Conservation (phyloP, 1,284 basidiomycete species). For the Pterulicium gracile region DNA sequence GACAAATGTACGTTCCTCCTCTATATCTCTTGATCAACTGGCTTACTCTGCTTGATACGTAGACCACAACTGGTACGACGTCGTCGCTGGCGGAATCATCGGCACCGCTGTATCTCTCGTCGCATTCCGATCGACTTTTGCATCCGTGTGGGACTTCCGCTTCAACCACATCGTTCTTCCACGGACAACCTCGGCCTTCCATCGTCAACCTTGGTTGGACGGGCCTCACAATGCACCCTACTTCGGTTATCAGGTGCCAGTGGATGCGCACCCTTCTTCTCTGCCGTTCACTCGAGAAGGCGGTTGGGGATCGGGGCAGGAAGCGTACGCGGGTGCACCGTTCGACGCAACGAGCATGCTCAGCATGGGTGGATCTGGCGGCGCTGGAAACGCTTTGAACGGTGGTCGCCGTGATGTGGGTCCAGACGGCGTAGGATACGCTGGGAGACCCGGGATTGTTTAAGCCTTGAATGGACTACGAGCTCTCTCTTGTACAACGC, state of each 20-base stretch:
- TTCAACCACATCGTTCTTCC: slow-evolving; percentile 48
- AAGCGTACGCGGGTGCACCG: slow-evolving; percentile 24
- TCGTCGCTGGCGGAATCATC: slow-evolving; percentile 38
- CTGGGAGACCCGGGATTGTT: too few species aligned
- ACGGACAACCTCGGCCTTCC: slow-evolving; percentile 30
- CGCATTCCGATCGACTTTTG: slow-evolving; percentile 45
- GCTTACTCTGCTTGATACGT: slow-evolving; percentile 2
- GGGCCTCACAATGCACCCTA: slow-evolving; percentile 16
- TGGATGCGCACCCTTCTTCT: slow-evolving; percentile 17
- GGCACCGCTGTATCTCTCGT: slow-evolving; percentile 36
- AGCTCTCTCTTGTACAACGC: too few species aligned
- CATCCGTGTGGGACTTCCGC: slow-evolving; percentile 41
- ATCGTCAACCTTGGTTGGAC: slow-evolving; percentile 19
- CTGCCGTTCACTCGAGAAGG: slow-evolving; percentile 33
- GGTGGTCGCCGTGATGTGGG: too few species aligned
- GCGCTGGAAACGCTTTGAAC: too few species aligned
- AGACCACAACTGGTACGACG: slow-evolving; percentile 45
- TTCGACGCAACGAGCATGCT: slow-evolving; percentile 25
- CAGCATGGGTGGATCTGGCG: slow-evolving; percentile 10
- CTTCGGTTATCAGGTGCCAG: slow-evolving; percentile 21
- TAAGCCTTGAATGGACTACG: too few species aligned
- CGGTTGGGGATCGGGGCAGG: slow-evolving; percentile 27
- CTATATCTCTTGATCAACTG: background rate
- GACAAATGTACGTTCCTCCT: slow-evolving; percentile 32
- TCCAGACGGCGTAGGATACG: too few species aligned